Evolutionary conservation across 805 yeast species (phyloP).

Genomic region (Cyberlindnera maritima): DNA sequence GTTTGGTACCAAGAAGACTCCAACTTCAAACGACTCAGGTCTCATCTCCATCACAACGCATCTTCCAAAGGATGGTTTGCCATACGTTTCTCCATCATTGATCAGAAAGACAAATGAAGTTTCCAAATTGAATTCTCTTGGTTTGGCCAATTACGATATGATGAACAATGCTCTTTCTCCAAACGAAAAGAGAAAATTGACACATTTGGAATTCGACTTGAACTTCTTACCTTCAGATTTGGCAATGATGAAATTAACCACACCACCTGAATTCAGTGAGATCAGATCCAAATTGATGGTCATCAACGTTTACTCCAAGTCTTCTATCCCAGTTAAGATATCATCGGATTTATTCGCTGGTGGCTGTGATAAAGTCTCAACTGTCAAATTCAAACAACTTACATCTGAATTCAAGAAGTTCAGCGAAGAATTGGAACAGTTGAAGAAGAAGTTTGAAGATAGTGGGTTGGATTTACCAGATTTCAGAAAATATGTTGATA

Average conservation of each 20-base stretch:
- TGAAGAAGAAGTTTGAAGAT: conserved; percentile 16
- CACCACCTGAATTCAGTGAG: conserved; percentile 31
- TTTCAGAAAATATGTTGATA: conserved; percentile 14
- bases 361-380: neutral
- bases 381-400: conserved; percentile 22
- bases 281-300: conserved; percentile 32
- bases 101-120: conserved; percentile 35
- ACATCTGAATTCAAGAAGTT: conserved; percentile 24
- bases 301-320: conserved; percentile 33
- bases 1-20: conserved; percentile 1
- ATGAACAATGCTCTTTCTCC: conserved; percentile 28
- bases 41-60: conserved; percentile 29
- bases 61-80: conserved; percentile 34
- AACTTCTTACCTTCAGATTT: conserved; percentile 24
- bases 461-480: conserved; percentile 5
- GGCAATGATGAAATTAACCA: conserved; percentile 21
- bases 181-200: conserved; percentile 28
- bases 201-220: conserved; percentile 29
- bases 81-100: conserved; percentile 37
- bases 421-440: conserved; percentile 13
- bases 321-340: conserved; percentile 41
- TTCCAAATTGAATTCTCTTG: conserved; percentile 32
- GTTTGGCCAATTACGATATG: conserved; percentile 34
- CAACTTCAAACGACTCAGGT: conserved; percentile 25
- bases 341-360: conserved; percentile 31